Evolutionary conservation across 2,329 filamentous ascomycete genomes (phyloP).

Genomic region (Trichophyton verrucosum): DNA sequence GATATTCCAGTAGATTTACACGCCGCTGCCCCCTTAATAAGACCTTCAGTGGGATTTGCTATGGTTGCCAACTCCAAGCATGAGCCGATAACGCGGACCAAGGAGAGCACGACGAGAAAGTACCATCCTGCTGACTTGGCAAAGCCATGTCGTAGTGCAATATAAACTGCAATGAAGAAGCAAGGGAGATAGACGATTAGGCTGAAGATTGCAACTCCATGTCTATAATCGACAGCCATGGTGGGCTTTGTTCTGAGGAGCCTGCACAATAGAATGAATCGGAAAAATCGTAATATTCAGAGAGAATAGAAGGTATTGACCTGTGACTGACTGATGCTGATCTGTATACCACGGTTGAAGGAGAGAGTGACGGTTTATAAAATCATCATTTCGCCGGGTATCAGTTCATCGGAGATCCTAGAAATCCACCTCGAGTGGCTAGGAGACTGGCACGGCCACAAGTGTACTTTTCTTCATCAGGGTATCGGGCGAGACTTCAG

Average conservation of each 20-base stretch:
- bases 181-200: constrained; percentile 28
- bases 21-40: constrained; percentile 32
- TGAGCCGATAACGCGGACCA: constrained; percentile 41
- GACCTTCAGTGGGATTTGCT: constrained; percentile 26
- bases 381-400: neutral
- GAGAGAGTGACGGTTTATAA: neutral
- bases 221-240: constrained; percentile 20
- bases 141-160: constrained; percentile 29
- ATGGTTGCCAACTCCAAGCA: constrained; percentile 41
- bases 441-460: neutral
- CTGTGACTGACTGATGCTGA: neutral
- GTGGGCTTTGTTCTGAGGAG: neutral
- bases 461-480: neutral
- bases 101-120: constrained; percentile 42
- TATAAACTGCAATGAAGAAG: constrained; percentile 19
- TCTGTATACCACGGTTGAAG: neutral
- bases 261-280: neutral
- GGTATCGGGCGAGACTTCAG: neutral
- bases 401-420: neutral
- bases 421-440: neutral
- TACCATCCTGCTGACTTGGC: constrained; percentile 40
- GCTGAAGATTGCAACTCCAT: constrained; percentile 23
- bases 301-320: neutral
- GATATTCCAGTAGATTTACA: constrained; percentile 40
- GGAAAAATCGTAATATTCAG: neutral